Percentiles rank a stretch among this genome's conserved stretches.
These are phyloP conservation scores for Chytridium lagenaria DNA, from an alignment of 371 early-diverging fungal species.

Conservation along the genomic window DNA sequence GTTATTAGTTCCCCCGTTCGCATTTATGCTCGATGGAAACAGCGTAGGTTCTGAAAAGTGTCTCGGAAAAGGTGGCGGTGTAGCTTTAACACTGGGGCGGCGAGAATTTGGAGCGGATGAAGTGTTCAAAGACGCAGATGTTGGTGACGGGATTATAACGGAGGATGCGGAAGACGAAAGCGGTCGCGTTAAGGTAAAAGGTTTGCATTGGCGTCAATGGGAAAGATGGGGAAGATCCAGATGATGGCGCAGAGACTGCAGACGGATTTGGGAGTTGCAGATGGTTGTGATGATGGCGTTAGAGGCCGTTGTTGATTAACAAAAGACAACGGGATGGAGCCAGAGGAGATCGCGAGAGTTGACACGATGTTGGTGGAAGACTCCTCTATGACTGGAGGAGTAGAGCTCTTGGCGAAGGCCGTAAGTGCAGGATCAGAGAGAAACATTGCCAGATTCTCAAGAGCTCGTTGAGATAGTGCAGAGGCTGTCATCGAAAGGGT, in stretches of 20 bases:
- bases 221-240: too few relatives aligned
- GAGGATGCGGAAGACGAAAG: background rate
- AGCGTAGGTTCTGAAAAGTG: background rate
- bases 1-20: background rate
- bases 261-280: too few relatives aligned
- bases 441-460: constrained; percentile 11
- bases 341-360: background rate
- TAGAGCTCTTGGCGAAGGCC: background rate
- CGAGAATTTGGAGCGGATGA: background rate
- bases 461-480: background rate
- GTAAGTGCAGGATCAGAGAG: constrained; percentile 8
- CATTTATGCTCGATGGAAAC: background rate
- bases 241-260: too few relatives aligned
- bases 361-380: background rate
- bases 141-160: background rate
- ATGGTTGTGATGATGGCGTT: too few relatives aligned
- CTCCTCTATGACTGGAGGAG: background rate
- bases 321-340: background rate
- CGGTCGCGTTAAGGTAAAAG: background rate
- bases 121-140: background rate
- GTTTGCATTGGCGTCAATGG: background rate
- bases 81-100: background rate
- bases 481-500: constrained; percentile 1
- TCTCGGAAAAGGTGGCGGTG: background rate
- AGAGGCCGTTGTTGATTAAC: background rate